These are phyloP conservation scores for Clavispora asparagi DNA, from an alignment of 805 yeast genomes.

Conservation along the genomic window DNA sequence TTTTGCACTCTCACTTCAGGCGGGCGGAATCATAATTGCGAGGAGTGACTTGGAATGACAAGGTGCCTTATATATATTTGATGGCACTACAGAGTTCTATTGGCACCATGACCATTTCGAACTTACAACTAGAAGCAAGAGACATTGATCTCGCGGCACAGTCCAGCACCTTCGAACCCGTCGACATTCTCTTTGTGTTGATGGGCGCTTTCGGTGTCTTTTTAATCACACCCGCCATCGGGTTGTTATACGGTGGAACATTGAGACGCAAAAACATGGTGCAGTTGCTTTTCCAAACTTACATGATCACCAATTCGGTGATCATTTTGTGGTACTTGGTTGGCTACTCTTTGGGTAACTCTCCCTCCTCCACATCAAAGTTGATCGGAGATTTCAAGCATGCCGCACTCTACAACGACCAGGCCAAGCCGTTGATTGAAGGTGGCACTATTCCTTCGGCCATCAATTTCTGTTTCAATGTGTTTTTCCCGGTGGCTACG, in stretches of 20 bases:
- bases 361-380: constrained; percentile 24
- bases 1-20: neutral
- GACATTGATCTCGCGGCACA: neutral
- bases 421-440: constrained; percentile 35
- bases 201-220: constrained; percentile 46
- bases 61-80: neutral
- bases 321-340: constrained; percentile 41
- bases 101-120: neutral
- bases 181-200: constrained; percentile 48
- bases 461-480: constrained; percentile 39
- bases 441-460: constrained; percentile 48
- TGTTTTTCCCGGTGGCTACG: constrained; percentile 44
- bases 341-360: constrained; percentile 41
- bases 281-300: constrained; percentile 41
- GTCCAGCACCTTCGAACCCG: constrained; percentile 17
- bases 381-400: constrained; percentile 31
- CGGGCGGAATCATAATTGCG: neutral
- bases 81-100: neutral
- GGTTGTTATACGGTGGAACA: constrained; percentile 41
- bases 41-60: too few relatives aligned
- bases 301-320: constrained; percentile 35
- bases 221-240: constrained; percentile 44
- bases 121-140: neutral
- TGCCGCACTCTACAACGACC: constrained; percentile 36
- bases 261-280: constrained; percentile 38